Base-by-base conservation (phyloP, 495 filamentous ascomycete genomes). In the Clavariopsis aquatica region DNA sequence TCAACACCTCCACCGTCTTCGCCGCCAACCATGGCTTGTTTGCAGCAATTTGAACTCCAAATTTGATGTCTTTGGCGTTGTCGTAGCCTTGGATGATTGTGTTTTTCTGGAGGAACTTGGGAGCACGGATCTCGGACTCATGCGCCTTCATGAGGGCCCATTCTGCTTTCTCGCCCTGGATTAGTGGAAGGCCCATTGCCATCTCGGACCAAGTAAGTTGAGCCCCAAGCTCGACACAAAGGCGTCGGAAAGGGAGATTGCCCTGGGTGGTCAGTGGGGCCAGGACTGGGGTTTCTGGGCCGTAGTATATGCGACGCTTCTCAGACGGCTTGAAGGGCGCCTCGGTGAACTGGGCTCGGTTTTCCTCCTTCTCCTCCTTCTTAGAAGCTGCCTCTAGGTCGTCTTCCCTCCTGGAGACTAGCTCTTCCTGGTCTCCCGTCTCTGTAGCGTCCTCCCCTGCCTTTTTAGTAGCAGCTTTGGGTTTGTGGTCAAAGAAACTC, bases 201-300 rank as follows among this genome's bases (percentile, higher is more conserved):
- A 98, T 98, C 72, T 98, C 94, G 0, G 94, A 98, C 78, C 96
- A 98, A 2, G 93, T 98, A 36, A 95, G 78, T 66, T 96, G 90
- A 20, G 94, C 93, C 23, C 94, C 95, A 20, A 97, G 83, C 54
- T 89, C 86, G 0, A 87, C 85, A 70, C 94, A 98, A n/a, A 98
- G 84, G 54, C 95, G 84, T 47, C 94, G 89, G 79, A 96, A 98
- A 1, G 94, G 95, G 27, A 98, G 78, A 69, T 98, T 98, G n/a
- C 94, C 94, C 76, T 97, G 94, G 1, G 94, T 98, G 0, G 94
- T 90, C 52, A 90, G 75, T 45, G 94, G 94, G 2, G 95, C 94
- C 19, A 98, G 81, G 24, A 92, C 83, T 0, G 95, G 93, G 2
- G 94, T 98, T 69, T 98, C 93, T 6, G 87, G 86, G 9, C 93